phyloP scores from a whole-genome alignment of 129 eudicot genomes.

The Erigeron canadensis region DNA sequence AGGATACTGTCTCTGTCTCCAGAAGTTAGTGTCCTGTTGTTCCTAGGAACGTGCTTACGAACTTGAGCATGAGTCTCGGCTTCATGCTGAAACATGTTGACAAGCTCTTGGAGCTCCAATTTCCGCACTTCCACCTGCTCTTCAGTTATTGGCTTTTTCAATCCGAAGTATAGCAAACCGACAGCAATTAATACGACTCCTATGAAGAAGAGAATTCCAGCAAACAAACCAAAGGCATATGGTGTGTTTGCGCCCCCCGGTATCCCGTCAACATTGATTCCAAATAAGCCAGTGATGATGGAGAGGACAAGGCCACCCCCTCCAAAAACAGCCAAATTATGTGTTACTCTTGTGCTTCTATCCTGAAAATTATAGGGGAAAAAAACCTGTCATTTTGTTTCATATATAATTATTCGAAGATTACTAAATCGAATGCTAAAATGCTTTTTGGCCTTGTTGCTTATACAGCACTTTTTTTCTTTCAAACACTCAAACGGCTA shows the following conservation, averaged over 20 bases:
- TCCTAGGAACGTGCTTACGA: conserved; percentile 59
- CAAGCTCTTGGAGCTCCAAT: conserved; percentile 80
- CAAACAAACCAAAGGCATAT: conserved; percentile 77
- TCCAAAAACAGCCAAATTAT: conserved; percentile 85
- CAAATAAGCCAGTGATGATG: conserved; percentile 85
- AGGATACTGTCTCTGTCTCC: conserved; percentile 42
- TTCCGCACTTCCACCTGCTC: conserved; percentile 80
- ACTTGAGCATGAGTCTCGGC: conserved; percentile 98
- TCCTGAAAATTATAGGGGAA: conserved; percentile 53
- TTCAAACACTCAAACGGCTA: too few relatives aligned
- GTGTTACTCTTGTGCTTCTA: conserved; percentile 83
- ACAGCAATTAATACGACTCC: conserved; percentile 59
- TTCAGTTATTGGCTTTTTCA: conserved; percentile 70
- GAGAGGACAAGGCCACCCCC: conserved; percentile 90
- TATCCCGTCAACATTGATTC: conserved; percentile 90
- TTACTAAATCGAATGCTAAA: not conserved
- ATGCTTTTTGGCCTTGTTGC: not conserved
- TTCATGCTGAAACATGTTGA: conserved; percentile 87
- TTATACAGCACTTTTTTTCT: too few relatives aligned
- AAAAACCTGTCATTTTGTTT: conserved; percentile 5
- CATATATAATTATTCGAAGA: conserved; percentile 11
- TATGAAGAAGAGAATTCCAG: conserved; percentile 60
- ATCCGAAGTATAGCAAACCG: conserved; percentile 78
- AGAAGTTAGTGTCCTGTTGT: conserved; percentile 55
- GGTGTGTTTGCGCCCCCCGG: conserved; percentile 75